Evolutionary conservation across 768 basidiomycete species (phyloP), one percentile per base, ranked within the genome.

Genomic region (Russula brevipes): DNA sequence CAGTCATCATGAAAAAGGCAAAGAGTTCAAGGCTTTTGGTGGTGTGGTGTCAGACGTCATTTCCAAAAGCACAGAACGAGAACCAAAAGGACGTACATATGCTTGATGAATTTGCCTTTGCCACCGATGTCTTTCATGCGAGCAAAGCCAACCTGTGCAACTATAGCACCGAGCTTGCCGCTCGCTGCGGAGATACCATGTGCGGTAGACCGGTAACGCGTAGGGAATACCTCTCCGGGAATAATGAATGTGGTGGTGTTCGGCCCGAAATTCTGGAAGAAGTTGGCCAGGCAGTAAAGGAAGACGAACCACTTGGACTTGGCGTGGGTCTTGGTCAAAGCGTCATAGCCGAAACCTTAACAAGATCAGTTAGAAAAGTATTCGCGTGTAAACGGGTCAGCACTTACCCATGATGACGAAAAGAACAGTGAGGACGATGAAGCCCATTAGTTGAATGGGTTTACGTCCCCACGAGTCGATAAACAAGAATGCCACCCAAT

Each of bases 201-300:
- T 11, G 82, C 87, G 5, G 90, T 91, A 6, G 89, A 90, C 65
- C 92, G 85, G 73, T 93, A 92, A 52, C 92, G 88, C 1, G 91
- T 94, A 1, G 91, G 91, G 83, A 91, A 94, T 31, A 78, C 81
- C 72, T 94, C 92, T 66, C 88, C 89, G 0, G 91, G 90, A 4
- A 92, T 76, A 59, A 92, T 67, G 73, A 94, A 93, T 0, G 90
- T 91, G 0, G 89, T 92, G 0, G 81, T 82, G 68, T 91, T 90
- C 10, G 87, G 88, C 2, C 89, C 91, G 65, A 91, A 93, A 76
- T 93, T 93, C 77, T 90, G 87, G 87, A 92, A 91, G 77, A 91
- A 91, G 72, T 89, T 88, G 69, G 89, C 82, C n/a, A 94, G 77
- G 72, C 89, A 89, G 77, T 93, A 94, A 33, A 91, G 81, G 76